Base-by-base conservation (phyloP, 2,329 filamentous ascomycete species). In the Alternaria angustiovoidea region DNA sequence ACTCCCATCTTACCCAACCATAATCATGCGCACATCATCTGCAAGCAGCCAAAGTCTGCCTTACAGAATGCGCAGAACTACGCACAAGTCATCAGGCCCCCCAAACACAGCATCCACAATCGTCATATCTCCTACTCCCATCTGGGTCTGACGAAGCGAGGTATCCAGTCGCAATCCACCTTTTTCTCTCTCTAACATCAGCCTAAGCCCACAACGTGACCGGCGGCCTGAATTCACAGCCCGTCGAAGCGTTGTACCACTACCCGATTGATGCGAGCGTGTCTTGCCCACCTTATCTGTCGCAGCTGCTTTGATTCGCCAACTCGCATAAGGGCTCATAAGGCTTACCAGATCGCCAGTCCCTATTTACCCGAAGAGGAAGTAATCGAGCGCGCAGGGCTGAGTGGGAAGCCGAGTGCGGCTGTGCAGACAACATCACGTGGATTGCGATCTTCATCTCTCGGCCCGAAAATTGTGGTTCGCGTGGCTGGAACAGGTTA, bases 191-290 rank as follows among this genome's bases (percentile, higher is more conserved):
- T 16, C 12, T 12, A 16, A 7, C 41, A 7, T 26, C 22, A 43
- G 22, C 24, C 46, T 48, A 48, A 48, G 30, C 30, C 46, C 30
- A 48, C 46, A 48, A 16, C 46, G 46, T 48, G 46, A 48, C 46
- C 46, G 46, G 18, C 46, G 22, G 46, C 46, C 30, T 22, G 18
- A 34, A 36, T n/a, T 7, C 12, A 32, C 46, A 48, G 46, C 46
- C 30, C 20, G 14, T 30, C 34, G 18, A 22, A n/a, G 30, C 46
- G 46, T 24, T 22, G 11, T 4, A 48, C 30, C 5, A 12, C 46
- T 48, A 36, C 46, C 46, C 28, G 28, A 34, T 48, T 32, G 3
- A 22, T 8, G 34, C 34, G 14, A 34, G 32, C 14, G 14, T 34
- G 14, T 16, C 9, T 30, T 30, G 32, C 12, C 32, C 32, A 12